Evolutionary conservation across 805 yeast species (phyloP).

Genomic region (Metschnikowia baotianmanensis): DNA sequence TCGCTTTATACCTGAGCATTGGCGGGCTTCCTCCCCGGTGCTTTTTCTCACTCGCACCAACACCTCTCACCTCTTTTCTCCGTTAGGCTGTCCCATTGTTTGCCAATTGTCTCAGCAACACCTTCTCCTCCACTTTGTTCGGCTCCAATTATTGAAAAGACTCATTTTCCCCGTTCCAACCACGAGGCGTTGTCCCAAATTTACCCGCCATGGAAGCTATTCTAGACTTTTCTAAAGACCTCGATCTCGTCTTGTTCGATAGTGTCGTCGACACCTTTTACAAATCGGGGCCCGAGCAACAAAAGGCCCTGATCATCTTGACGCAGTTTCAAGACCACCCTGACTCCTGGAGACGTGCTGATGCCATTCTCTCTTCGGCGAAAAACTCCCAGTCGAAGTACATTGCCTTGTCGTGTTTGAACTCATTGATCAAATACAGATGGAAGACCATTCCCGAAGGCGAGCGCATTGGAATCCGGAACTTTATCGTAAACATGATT

Average conservation of each 20-base stretch:
- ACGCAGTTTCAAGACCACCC: constrained; percentile 89
- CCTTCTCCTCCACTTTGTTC: not conserved
- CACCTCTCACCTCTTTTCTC: constrained; percentile 5
- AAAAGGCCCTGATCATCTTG: constrained; percentile 66
- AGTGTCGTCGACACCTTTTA: constrained; percentile 82
- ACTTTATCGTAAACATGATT: constrained; percentile 91
- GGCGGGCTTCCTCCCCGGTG: constrained; percentile 2
- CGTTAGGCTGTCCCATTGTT: constrained; percentile 1
- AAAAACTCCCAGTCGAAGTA: constrained; percentile 84
- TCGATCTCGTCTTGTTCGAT: constrained; percentile 79
- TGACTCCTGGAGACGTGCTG: constrained; percentile 94
- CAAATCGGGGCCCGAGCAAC: constrained; percentile 63
- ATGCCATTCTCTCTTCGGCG: constrained; percentile 77
- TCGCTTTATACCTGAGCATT: not conserved
- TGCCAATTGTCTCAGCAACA: constrained; percentile 2
- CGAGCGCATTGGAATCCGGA: constrained; percentile 89
- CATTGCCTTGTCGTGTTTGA: constrained; percentile 86
- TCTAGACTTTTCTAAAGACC: constrained; percentile 80
- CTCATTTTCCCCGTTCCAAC: not conserved
- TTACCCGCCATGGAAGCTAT: constrained; percentile 69
- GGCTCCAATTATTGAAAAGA: no score
- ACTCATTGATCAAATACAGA: constrained; percentile 82
- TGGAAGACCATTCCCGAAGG: constrained; percentile 92
- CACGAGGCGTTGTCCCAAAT: constrained; percentile 4
- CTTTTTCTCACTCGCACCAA: constrained; percentile 9